Percentiles rank a stretch among this genome's conserved stretches.
Evolutionary conservation across 163 green algal species (phyloP).

Genomic region (Coccomyxa subellipsoidea): DNA sequence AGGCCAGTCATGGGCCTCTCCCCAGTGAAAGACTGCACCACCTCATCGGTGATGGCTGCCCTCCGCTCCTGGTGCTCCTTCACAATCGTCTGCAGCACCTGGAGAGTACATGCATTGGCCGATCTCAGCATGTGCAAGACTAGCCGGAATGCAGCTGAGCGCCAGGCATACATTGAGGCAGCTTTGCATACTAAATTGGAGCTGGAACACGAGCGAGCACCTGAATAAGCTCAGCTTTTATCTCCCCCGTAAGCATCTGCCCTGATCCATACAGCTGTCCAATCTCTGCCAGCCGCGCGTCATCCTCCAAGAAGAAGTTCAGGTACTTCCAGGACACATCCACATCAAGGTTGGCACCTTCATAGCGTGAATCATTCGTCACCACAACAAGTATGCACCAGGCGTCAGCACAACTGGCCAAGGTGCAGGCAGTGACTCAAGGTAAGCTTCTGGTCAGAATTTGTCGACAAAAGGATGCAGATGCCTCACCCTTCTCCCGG

Average conservation of each 20-base stretch:
- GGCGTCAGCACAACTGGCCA: no score
- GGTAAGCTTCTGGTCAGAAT: no score
- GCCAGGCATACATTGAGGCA: background rate
- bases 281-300: slow-evolving; percentile 79
- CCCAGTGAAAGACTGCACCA: slow-evolving; percentile 86
- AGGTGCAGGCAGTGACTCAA: no score
- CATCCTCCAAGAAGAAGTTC: slow-evolving; percentile 97
- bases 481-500: slow-evolving; percentile 50
- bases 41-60: slow-evolving; percentile 75
- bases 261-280: slow-evolving; percentile 82
- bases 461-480: no score
- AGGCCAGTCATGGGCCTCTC: background rate
- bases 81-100: slow-evolving; percentile 57
- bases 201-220: slow-evolving; percentile 26
- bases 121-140: no score
- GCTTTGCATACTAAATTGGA: background rate
- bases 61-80: slow-evolving; percentile 64
- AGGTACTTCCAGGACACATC: slow-evolving; percentile 97
- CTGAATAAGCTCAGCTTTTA: slow-evolving; percentile 86
- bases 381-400: background rate
- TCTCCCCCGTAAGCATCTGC: slow-evolving; percentile 88
- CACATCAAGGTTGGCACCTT: slow-evolving; percentile 90
- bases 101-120: background rate
- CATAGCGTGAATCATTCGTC: background rate
- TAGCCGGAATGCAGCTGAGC: no score